Conservation (phyloP, 176 grass and related monocot species). For the Saccharum spontaneum region DNA sequence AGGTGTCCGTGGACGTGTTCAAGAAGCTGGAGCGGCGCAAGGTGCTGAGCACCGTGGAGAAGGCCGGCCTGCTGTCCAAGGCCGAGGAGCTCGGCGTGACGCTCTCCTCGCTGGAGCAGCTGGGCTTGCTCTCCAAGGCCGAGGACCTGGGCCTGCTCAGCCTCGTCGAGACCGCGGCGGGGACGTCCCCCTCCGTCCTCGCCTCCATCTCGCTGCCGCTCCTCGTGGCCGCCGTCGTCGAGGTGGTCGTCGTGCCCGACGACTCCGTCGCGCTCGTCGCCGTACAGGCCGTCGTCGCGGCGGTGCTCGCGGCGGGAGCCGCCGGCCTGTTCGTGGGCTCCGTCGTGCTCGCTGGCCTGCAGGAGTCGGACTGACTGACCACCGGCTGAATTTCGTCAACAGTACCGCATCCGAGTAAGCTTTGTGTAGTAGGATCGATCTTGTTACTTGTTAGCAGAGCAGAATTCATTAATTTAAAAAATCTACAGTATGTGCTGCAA, state of each 20-base stretch:
- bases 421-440: background rate
- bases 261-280: constrained; percentile 75
- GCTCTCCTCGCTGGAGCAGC: constrained; percentile 77
- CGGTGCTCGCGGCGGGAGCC: constrained; percentile 46
- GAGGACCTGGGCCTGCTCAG: constrained; percentile 95
- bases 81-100: constrained; percentile 85
- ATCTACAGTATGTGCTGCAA: background rate
- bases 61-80: constrained; percentile 90
- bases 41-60: constrained; percentile 89
- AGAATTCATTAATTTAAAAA: background rate
- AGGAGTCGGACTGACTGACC: constrained; percentile 56
- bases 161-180: constrained; percentile 72
- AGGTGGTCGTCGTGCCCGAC: constrained; percentile 76
- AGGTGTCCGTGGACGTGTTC: constrained; percentile 78
- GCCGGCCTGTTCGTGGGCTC: constrained; percentile 77
- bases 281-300: constrained; percentile 51
- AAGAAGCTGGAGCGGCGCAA: constrained; percentile 87
- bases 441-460: background rate
- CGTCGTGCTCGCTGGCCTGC: constrained; percentile 78
- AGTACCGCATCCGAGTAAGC: background rate
- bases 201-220: constrained; percentile 88
- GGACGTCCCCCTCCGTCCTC: constrained; percentile 63
- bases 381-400: no score
- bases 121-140: constrained; percentile 81
- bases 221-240: constrained; percentile 65